A percentile compares a stretch with the other conserved stretches of the same genome.
Conservation (phyloP, 75 land plant species). For the Larix kaempferi region DNA sequence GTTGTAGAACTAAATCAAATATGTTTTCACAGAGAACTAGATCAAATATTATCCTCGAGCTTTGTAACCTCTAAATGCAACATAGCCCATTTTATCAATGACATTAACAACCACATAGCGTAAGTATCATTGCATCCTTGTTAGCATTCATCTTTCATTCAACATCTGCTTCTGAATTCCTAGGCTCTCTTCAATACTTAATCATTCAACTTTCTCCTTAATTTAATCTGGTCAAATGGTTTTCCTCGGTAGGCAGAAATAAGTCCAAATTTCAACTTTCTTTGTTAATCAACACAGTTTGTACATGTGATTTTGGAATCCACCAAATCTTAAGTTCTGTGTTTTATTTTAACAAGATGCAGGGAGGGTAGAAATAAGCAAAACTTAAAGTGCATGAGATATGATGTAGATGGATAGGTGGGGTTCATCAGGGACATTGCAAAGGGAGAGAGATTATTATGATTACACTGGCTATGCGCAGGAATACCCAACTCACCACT, state of each 20-base stretch:
- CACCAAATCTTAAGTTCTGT: too few relatives aligned
- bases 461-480: constrained; percentile 16
- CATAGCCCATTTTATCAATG: constrained; percentile 46
- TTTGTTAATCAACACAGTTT: neutral
- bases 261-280: neutral
- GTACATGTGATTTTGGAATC: neutral
- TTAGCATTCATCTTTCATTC: neutral
- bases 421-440: constrained; percentile 41
- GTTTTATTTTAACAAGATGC: neutral
- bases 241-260: neutral
- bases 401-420: constrained; percentile 39
- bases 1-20: too few relatives aligned
- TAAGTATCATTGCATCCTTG: constrained; percentile 4
- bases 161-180: neutral
- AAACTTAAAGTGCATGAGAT: constrained; percentile 40
- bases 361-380: constrained; percentile 51
- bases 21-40: too few relatives aligned
- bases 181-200: neutral
- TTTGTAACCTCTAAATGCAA: constrained; percentile 1
- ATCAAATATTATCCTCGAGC: too few relatives aligned
- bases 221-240: neutral
- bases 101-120: constrained; percentile 48
- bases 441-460: constrained; percentile 43
- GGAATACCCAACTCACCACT: constrained; percentile 15
- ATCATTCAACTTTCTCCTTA: neutral